Conservation (phyloP, 2,329 filamentous ascomycete species). For the Aspergillus arachidicola region DNA sequence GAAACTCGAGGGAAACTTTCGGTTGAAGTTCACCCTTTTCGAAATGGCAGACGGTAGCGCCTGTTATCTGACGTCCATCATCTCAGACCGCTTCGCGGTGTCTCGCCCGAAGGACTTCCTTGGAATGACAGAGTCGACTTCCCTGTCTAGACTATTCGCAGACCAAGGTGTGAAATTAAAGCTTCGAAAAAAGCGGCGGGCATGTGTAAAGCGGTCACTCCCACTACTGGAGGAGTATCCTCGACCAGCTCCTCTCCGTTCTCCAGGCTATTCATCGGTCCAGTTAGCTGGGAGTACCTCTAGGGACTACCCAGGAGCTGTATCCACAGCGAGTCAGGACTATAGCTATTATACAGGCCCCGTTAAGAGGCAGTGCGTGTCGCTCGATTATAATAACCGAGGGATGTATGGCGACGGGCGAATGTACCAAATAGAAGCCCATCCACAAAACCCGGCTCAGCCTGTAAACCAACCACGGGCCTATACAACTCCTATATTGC, state of each 20-base stretch:
- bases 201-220: slow-evolving; percentile 44
- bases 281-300: slow-evolving; percentile 36
- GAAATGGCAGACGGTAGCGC: slow-evolving; percentile 64
- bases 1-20: slow-evolving; percentile 70
- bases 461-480: slow-evolving; percentile 31
- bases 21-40: slow-evolving; percentile 76
- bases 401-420: slow-evolving; percentile 40
- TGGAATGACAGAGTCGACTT: slow-evolving; percentile 79
- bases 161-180: slow-evolving; percentile 84
- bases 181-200: slow-evolving; percentile 78
- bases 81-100: slow-evolving; percentile 69
- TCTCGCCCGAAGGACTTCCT: slow-evolving; percentile 68
- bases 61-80: slow-evolving; percentile 55
- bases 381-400: slow-evolving; percentile 38
- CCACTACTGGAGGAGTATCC: slow-evolving; percentile 42
- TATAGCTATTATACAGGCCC: slow-evolving; percentile 38
- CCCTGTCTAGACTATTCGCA: slow-evolving; percentile 77
- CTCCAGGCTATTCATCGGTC: slow-evolving; percentile 39
- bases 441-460: slow-evolving; percentile 34
- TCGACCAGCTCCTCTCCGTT: slow-evolving; percentile 37
- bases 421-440: slow-evolving; percentile 41
- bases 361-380: slow-evolving; percentile 43
- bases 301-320: slow-evolving; percentile 33
- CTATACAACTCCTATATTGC: slow-evolving; percentile 39
- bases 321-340: slow-evolving; percentile 21